Evolutionary conservation across 208 protist species (phyloP).

Genomic region (Leishmania amazonensis): DNA sequence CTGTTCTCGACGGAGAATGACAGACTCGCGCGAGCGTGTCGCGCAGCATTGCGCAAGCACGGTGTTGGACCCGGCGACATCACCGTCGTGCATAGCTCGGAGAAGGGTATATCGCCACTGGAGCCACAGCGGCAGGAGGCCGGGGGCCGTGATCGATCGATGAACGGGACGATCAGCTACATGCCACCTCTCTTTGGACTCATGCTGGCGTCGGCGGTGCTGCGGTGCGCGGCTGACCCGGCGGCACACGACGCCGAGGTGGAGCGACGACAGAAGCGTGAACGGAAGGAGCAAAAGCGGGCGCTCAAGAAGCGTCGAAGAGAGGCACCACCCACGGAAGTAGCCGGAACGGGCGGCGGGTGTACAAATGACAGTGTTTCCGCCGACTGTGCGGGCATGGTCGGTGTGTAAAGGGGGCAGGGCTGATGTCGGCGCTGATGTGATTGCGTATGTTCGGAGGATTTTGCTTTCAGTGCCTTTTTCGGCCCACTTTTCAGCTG

Average conservation of each 20-base stretch:
- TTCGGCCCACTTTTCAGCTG: neutral
- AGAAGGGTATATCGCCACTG: conserved; percentile 59
- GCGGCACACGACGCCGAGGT: conserved; percentile 48
- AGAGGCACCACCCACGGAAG: neutral
- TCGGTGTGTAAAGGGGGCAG: neutral
- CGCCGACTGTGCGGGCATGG: neutral
- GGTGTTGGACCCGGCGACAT: conserved; percentile 59
- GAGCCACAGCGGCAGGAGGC: conserved; percentile 79
- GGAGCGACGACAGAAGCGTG: conserved; percentile 35
- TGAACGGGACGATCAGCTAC: conserved; percentile 92
- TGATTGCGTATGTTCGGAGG: neutral
- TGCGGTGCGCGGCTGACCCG: conserved; percentile 68
- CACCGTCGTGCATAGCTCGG: conserved; percentile 69
- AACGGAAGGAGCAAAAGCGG: conserved; percentile 29
- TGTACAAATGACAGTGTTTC: neutral
- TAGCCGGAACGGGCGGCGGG: neutral
- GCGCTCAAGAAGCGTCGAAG: conserved; percentile 19
- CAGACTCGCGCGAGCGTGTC: conserved; percentile 66
- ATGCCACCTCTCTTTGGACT: conserved; percentile 90
- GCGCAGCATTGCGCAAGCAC: conserved; percentile 62
- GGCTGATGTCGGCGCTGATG: neutral
- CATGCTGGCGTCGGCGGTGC: conserved; percentile 70
- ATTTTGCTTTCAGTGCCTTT: neutral
- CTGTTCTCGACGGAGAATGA: conserved; percentile 86
- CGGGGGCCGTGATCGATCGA: conserved; percentile 71